These are phyloP conservation scores for Pseudogymnoascus sp. DNA, from an alignment of 2,329 filamentous ascomycete species.

Conservation along the genomic window DNA sequence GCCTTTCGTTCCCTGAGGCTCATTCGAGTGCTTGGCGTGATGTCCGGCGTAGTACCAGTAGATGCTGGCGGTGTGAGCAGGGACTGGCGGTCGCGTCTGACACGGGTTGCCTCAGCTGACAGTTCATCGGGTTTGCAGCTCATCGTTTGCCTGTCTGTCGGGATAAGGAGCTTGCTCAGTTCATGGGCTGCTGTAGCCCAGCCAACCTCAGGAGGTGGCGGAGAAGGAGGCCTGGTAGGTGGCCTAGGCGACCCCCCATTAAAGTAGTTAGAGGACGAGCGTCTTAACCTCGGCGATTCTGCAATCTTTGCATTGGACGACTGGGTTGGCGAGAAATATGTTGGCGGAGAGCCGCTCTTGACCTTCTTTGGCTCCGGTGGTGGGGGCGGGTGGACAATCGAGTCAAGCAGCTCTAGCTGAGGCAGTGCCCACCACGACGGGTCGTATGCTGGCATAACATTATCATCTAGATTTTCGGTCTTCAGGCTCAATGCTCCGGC, in stretches of 20 bases:
- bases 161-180: slow-evolving; percentile 74
- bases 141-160: slow-evolving; percentile 61
- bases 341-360: slow-evolving; percentile 52
- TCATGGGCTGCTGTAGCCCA: slow-evolving; percentile 83
- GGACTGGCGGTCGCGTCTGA: slow-evolving; percentile 58
- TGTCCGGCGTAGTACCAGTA: slow-evolving; percentile 24
- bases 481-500: slow-evolving; percentile 35
- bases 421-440: slow-evolving; percentile 62
- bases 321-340: slow-evolving; percentile 81
- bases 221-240: slow-evolving; percentile 45
- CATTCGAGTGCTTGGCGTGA: slow-evolving; percentile 49
- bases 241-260: slow-evolving; percentile 32
- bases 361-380: slow-evolving; percentile 45
- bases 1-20: slow-evolving; percentile 65
- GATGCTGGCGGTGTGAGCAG: slow-evolving; percentile 34
- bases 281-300: slow-evolving; percentile 56
- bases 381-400: slow-evolving; percentile 44
- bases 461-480: neutral
- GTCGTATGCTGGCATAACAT: slow-evolving; percentile 46
- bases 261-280: slow-evolving; percentile 52
- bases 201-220: slow-evolving; percentile 71
- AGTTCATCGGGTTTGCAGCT: slow-evolving; percentile 76
- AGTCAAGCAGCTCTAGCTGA: slow-evolving; percentile 63
- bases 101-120: slow-evolving; percentile 57
- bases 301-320: slow-evolving; percentile 77